Evolutionary conservation across 2,329 filamentous ascomycete genomes (phyloP), one percentile per base, ranked within the genome.

Genomic region (Drechmeria coniospora): DNA sequence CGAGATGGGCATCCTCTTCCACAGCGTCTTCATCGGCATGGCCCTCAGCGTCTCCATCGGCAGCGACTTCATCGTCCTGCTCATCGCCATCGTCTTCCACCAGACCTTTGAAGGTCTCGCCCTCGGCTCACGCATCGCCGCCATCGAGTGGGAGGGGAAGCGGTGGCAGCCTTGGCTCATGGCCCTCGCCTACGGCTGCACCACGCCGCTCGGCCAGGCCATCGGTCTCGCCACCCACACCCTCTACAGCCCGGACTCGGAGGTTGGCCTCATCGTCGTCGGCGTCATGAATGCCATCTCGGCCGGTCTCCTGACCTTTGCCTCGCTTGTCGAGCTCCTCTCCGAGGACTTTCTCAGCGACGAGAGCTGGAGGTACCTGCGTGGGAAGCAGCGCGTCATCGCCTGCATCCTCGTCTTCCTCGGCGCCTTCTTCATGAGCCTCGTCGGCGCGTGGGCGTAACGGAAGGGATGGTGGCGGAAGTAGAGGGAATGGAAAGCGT

Each of bases 11-110:
- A 86, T 86, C 38, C 40, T 54, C 24, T 54, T 54, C 30, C 51
- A 54, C 40, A 79, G 73, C 44, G 62, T 86, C 34, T 87, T 87
- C 45, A 86, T 87, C 39, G 80, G 80, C 34, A 84, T 86, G 77
- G 78, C 80, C 4, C 63, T 87, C 23, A 81, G 76, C 18, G 79
- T 87, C 6, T 74, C 79, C 3, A 78, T 77, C 1, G 79, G 79
- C 1, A 73, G 74, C 7, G 69, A 76, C 4, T 87, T 87, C 42
- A 63, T 81, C 29, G 74, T 86, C n/a, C 72, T 87, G 32, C 63
- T 86, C 2, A 64, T 84, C 25, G 80, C 80, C 27, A 83, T 87
- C 40, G 66, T 68, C 28, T 86, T 86, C 50, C 80, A 87, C 43
- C 78, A 66, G 42, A 55, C 54, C 1, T 62, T 62, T 34, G 57